Base-by-base conservation (phyloP, 768 basidiomycete species). In the Mycena indigotica region DNA sequence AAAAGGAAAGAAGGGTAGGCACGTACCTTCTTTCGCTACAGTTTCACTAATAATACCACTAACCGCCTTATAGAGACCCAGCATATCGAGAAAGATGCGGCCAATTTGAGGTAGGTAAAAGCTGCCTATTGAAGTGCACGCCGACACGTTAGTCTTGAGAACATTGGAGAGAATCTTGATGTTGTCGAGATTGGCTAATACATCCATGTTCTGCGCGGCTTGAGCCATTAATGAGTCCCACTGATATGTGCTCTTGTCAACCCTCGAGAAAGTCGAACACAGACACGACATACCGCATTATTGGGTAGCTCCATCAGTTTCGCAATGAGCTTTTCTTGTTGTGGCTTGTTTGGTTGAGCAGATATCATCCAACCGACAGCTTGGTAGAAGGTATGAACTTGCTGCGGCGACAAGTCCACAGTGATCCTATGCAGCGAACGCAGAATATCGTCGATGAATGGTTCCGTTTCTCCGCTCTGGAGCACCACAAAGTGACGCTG, bases 341-440 rank as follows among this genome's bases (percentile, higher is more conserved):
- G 91, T 12, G 93, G 89, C 72, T 97, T 97, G 74, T 99, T 98
- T 52, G 96, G 95, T 68, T 98, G 97, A 2, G 96, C 95, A 21
- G 95, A 94, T 66, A 99, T 97, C 97, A 98, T 98, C 79, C 98
- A 94, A 3, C 97, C 97, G 48, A 98, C 91, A 5, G 97, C 97
- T 75, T 98, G 96, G 66, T 98, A 98, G 79, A 98, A 98, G 0
- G 96, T 98, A 71, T 99, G 96, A 52, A 79, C 80, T 76, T 99
- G 96, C 68, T 91, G 92, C 35, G 96, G 93, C 2, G 91, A 90
- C 12, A 99, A 78, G 69, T 98, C 97, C 39, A 93, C 87, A 2
- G 97, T 98, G 65, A 97, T 98, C 53, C 94, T 81, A 69, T 97
- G 95, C 48, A 99, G 77, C 29, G 89, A 79, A 53, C 95, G 87